These are phyloP conservation scores for Beauveria rudraprayagi DNA, from an alignment of 2,329 filamentous ascomycete genomes.

Conservation along the genomic window DNA sequence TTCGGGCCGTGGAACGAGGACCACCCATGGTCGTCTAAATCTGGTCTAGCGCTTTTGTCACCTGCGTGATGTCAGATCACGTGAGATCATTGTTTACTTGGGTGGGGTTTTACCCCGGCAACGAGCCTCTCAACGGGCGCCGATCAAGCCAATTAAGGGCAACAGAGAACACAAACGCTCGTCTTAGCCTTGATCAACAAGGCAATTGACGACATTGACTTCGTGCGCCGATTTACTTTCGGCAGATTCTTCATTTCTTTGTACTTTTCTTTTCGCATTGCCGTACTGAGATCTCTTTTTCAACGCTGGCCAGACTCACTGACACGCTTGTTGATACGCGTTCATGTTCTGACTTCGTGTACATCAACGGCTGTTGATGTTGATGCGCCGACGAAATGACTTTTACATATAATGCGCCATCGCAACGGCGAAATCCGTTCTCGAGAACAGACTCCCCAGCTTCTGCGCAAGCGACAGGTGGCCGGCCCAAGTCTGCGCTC, in stretches of 20 bases:
- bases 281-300: constrained; percentile 5
- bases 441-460: constrained; percentile 61
- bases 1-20: not conserved
- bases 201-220: not conserved
- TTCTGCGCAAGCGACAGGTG: constrained; percentile 42
- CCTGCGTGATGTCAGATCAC: constrained; percentile 13
- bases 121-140: constrained; percentile 13
- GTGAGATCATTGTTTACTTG: constrained; percentile 24
- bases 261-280: constrained; percentile 14
- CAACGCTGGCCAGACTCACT: not conserved
- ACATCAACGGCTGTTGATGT: constrained; percentile 21
- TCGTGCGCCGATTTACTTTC: not conserved
- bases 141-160: not conserved
- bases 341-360: constrained; percentile 14
- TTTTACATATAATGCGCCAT: constrained; percentile 30
- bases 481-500: constrained; percentile 68
- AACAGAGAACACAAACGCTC: not conserved
- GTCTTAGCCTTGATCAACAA: not conserved
- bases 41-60: not conserved
- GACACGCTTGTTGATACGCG: constrained; percentile 20
- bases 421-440: constrained; percentile 74
- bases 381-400: constrained; percentile 23
- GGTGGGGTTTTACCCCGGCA: constrained; percentile 20
- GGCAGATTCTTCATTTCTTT: constrained; percentile 9
- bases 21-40: not conserved